These are phyloP conservation scores for Scleroderma citrinum DNA, from an alignment of 768 basidiomycete species.

Conservation along the genomic window DNA sequence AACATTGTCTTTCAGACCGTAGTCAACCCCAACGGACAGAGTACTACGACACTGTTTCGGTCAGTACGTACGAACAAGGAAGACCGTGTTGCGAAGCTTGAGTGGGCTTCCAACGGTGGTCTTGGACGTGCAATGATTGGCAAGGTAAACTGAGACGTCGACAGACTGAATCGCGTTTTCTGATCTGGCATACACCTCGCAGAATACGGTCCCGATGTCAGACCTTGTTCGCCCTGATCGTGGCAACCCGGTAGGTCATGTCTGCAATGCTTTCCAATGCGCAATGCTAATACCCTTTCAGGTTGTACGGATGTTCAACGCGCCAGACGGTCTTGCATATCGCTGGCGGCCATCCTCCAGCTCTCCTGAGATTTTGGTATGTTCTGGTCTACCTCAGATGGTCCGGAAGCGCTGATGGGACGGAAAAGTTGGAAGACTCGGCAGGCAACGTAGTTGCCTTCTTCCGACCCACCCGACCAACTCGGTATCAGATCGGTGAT, in stretches of 20 bases:
- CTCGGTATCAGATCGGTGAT: conserved; percentile 81
- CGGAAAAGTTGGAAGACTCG: conserved; percentile 61
- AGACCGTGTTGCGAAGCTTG: conserved; percentile 82
- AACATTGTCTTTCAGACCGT: conserved; percentile 46
- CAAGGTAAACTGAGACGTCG: conserved; percentile 45
- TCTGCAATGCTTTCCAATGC: conserved; percentile 7
- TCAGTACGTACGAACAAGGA: conserved; percentile 80
- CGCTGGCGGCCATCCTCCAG: conserved; percentile 69
- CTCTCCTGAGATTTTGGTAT: conserved; percentile 54
- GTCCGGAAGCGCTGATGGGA: conserved; percentile 8
- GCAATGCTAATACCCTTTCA: conserved; percentile 23
- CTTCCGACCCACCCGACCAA: conserved; percentile 71
- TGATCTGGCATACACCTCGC: conserved; percentile 24
- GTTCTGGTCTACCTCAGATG: conserved; percentile 16
- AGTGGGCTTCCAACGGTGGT: conserved; percentile 79
- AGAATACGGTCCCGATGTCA: conserved; percentile 77
- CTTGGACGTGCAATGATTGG: conserved; percentile 83
- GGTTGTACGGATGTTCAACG: conserved; percentile 69
- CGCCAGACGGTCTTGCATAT: conserved; percentile 77
- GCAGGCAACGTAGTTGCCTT: conserved; percentile 68
- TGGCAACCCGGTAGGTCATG: conserved; percentile 47
- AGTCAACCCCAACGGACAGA: conserved; percentile 55
- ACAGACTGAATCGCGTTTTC: conserved; percentile 13
- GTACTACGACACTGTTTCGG: conserved; percentile 73
- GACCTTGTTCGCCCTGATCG: conserved; percentile 74